Base-by-base conservation (phyloP, 2,329 filamentous ascomycete species). In the Cercospora sp. region DNA sequence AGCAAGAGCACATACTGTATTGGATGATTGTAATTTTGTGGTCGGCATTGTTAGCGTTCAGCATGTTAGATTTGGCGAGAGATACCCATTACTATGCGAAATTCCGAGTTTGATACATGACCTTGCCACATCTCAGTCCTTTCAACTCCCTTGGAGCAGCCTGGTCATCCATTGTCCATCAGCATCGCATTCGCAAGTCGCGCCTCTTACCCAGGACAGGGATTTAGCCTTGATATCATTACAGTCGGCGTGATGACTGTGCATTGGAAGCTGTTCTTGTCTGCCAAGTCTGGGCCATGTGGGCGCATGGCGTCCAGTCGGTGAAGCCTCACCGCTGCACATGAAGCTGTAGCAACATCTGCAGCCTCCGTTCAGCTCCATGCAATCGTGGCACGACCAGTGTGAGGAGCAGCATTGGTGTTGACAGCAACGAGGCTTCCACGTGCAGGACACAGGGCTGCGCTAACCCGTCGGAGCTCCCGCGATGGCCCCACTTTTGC, bases 1-100 rank as follows among this genome's bases (percentile, higher is more conserved):
- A 67, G 67, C 4, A 71, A 67, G 65, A 74, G 71, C 62, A 73
- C 70, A 26, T 74, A 72, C 51, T 71, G 72, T 53, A 43, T 64
- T 32, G 66, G 69, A 13, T 69, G 26, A 63, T 16, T 34, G 30
- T 10, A 21, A 7, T 37, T 32, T 37, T 59, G 7, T 28, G 24
- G 24, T 28, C 16, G 24, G 6, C 12, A 55, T 55, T 26, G 24
- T 55, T 30, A 16, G 49, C 49, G 49, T 28, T 55, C 49, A n/a
- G 49, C 49, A 16, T 28, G 21, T n/a, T 13, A 8, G 12, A n/a
- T 13, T 30, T 28, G 49, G 24, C 12, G 26, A 28, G 49, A 55
- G 49, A 55, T 30, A 55, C 49, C 24, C 49, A 30, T 55, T 55
- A 16, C 24, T 30, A 55, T 55, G 49, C 24, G 26, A 28, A 13